Base-by-base conservation (phyloP, 768 basidiomycete species). In the Psilocybe cyanescens region DNA sequence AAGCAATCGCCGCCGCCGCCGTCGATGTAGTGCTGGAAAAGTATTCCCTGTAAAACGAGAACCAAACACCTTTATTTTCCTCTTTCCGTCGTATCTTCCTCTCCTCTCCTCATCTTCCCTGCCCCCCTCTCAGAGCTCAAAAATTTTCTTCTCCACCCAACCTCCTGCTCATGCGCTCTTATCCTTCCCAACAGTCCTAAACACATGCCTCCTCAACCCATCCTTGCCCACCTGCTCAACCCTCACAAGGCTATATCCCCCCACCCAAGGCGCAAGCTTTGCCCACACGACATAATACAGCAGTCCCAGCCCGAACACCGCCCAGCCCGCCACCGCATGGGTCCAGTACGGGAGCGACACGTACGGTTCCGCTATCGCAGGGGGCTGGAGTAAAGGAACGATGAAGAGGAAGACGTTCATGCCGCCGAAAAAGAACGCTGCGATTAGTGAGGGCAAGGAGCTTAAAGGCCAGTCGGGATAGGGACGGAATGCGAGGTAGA, bases 361-460 rank as follows among this genome's bases (percentile, higher is more conserved):
- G 65, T 87, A 89, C 1, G 80, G 78, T 35, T 78, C 74, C n/a
- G 71, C 72, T 3, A 79, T 85, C 0, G 71, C 65, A 0, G 81
- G 78, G 1, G 88, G 88, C 16, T 78, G 80, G 8, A 82, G 73
- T 49, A 89, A 66, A 6, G 87, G 87, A 1, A 82, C 81, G 50
- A 84, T 59, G 52, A 81, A 75, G 16, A 90, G 74, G 72, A 90
- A 88, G 39, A 87, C 67, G 63, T 90, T 89, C 2, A 83, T 81
- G 1, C 81, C 63, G 63, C 87, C 83, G 74, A 88, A 88, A 69
- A 86, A 81, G 61, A 45, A 65, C 1, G 75, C 70, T 5, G 73
- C 70, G 33, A 75, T 31, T 53, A 70, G 62, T 1, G 60, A 63
- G 4, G 60, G 60, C 16, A 66, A 16, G 59, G 62, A 37, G 24